Percentiles rank a stretch among this genome's conserved stretches.
phyloP scores from a whole-genome alignment of 345 rosid genomes.

The Physaria fendleri region DNA sequence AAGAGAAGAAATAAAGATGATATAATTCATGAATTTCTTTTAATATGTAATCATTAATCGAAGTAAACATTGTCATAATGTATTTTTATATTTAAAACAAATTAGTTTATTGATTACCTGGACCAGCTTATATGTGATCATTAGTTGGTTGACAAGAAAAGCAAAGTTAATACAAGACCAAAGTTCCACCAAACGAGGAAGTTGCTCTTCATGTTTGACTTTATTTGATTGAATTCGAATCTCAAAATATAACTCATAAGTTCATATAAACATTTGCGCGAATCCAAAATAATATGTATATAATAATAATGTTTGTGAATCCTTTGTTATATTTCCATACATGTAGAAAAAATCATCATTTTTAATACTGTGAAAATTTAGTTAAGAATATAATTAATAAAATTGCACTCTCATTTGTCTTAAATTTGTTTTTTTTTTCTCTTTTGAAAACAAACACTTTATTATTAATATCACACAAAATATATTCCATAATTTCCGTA shows the following conservation, averaged over 20 bases:
- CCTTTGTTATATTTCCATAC: not conserved
- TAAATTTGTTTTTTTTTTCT: not conserved
- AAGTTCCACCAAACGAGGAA: constrained; percentile 22
- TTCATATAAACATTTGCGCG: not conserved
- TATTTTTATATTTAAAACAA: not conserved
- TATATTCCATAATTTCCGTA: not conserved
- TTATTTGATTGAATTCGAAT: not conserved
- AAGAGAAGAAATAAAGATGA: not conserved
- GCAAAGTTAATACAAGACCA: not conserved
- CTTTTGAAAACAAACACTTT: not conserved
- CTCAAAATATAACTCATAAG: not conserved
- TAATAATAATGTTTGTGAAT: too few species aligned
- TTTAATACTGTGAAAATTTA: not conserved
- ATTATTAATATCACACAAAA: not conserved
- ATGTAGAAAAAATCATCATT: not conserved
- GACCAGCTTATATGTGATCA: constrained; percentile 1
- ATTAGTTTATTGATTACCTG: not conserved
- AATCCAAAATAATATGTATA: too few species aligned
- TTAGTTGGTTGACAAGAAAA: not conserved
- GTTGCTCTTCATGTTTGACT: not conserved
- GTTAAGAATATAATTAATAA: not conserved
- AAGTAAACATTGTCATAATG: not conserved
- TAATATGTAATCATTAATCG: not conserved
- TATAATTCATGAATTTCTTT: not conserved
- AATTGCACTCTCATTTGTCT: not conserved